Conservation (phyloP, 2,329 filamentous ascomycete species). For the Xylariomycetidae sp. region DNA sequence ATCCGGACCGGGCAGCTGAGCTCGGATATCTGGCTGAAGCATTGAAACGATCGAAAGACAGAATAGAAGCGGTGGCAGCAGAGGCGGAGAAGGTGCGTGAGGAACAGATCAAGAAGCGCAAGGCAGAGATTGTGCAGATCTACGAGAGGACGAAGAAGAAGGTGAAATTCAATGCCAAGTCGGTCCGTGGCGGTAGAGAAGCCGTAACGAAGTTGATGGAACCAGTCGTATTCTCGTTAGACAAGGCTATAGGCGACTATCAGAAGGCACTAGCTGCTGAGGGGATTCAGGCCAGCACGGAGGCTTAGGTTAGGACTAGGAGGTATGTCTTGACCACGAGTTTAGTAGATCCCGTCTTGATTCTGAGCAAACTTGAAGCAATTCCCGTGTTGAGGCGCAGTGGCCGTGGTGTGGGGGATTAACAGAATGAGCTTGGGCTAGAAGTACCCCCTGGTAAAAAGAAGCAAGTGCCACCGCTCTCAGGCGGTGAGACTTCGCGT, state of each 20-base stretch:
- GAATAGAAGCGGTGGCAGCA: slow-evolving; percentile 73
- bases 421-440: too few relatives aligned
- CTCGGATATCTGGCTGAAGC: slow-evolving; percentile 78
- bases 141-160: slow-evolving; percentile 70
- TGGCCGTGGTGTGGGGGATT: too few relatives aligned
- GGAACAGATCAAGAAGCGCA: slow-evolving; percentile 58
- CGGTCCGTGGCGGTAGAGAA: slow-evolving; percentile 66
- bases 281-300: slow-evolving; percentile 41
- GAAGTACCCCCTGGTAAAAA: too few relatives aligned
- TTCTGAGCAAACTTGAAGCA: too few relatives aligned
- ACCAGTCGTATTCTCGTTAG: slow-evolving; percentile 65
- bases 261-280: slow-evolving; percentile 63
- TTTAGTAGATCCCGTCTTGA: too few relatives aligned
- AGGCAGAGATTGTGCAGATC: slow-evolving; percentile 63
- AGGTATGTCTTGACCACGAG: too few relatives aligned
- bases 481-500: too few relatives aligned
- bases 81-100: slow-evolving; percentile 72
- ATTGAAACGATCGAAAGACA: slow-evolving; percentile 66
- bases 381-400: too few relatives aligned
- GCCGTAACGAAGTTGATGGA: slow-evolving; percentile 72
- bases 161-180: slow-evolving; percentile 60
- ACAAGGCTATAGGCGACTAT: slow-evolving; percentile 66
- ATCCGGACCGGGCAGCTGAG: slow-evolving; percentile 73
- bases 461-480: too few relatives aligned
- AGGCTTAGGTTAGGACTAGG: too few relatives aligned